These are phyloP conservation scores for Talaromyces sp. DNA, from an alignment of 2,329 filamentous ascomycete genomes.

Conservation along the genomic window DNA sequence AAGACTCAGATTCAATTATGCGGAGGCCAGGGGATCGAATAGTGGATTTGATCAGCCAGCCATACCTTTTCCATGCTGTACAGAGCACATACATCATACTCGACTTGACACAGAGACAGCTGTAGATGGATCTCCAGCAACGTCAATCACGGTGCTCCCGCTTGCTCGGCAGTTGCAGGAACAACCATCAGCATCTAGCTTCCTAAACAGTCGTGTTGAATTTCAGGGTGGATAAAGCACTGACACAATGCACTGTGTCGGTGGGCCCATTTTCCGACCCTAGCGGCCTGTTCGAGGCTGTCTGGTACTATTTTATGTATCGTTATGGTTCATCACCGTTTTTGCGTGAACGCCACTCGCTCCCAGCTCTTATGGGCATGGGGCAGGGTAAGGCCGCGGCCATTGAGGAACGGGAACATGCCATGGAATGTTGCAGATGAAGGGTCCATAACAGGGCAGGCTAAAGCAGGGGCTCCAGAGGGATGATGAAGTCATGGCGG, in stretches of 20 bases:
- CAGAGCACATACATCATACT: neutral
- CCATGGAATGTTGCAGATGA: neutral
- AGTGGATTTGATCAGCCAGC: conserved; percentile 1
- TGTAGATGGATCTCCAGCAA: conserved; percentile 5
- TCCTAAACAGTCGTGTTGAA: neutral
- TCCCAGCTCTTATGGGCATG: conserved; percentile 5
- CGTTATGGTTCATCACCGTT: conserved; percentile 1
- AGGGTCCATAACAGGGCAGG: neutral
- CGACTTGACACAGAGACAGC: neutral
- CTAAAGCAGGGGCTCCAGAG: neutral
- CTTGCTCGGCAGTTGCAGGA: neutral
- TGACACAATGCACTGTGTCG: neutral
- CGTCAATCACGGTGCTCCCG: neutral
- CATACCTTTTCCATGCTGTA: neutral
- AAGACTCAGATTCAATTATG: neutral
- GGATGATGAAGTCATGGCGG: neutral
- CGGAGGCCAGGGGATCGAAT: neutral
- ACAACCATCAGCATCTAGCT: neutral
- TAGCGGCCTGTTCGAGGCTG: neutral
- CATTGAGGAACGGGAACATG: neutral
- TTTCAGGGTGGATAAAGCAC: neutral
- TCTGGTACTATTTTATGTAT: neutral
- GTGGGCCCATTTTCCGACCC: neutral
- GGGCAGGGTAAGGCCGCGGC: neutral
- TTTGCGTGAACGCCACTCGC: conserved; percentile 1